Evolutionary conservation across 1,284 basidiomycete genomes (phyloP).

Genomic region (Boletus smithii): DNA sequence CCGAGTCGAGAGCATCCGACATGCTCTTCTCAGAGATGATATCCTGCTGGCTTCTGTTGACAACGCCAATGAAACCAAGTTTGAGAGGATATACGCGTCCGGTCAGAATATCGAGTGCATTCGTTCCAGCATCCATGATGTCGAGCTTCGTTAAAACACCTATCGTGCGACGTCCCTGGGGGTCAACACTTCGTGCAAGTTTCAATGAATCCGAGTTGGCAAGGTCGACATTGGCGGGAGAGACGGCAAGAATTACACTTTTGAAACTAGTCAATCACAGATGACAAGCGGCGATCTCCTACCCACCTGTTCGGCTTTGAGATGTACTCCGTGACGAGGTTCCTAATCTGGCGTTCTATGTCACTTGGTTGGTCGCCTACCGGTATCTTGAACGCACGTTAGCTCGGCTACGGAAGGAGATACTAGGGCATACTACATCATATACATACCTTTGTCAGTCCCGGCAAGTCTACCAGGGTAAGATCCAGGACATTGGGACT

Average conservation of each 20-base stretch:
- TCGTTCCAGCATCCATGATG: slow-evolving; percentile 98
- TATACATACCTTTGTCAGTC: slow-evolving; percentile 81
- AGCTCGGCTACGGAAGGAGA: not conserved
- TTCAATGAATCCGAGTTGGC: slow-evolving; percentile 98
- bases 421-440: not conserved
- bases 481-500: slow-evolving; percentile 94
- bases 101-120: slow-evolving; percentile 93
- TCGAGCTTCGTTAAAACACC: slow-evolving; percentile 97
- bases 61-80: slow-evolving; percentile 96
- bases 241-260: slow-evolving; percentile 95
- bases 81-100: slow-evolving; percentile 97
- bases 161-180: slow-evolving; percentile 92
- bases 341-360: slow-evolving; percentile 95
- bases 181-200: slow-evolving; percentile 92
- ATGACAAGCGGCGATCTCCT: not conserved
- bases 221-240: slow-evolving; percentile 95
- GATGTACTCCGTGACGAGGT: slow-evolving; percentile 91
- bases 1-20: slow-evolving; percentile 80
- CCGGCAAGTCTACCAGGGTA: slow-evolving; percentile 94
- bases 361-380: slow-evolving; percentile 91
- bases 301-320: slow-evolving; percentile 91
- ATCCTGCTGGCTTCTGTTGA: slow-evolving; percentile 97
- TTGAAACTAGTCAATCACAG: slow-evolving; percentile 6
- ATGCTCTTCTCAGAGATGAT: slow-evolving; percentile 90
- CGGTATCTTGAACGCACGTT: slow-evolving; percentile 59